Evolutionary conservation across 2,329 filamentous ascomycete species (phyloP), one percentile per base, ranked within the genome.

Genomic region (Trichophyton simii): DNA sequence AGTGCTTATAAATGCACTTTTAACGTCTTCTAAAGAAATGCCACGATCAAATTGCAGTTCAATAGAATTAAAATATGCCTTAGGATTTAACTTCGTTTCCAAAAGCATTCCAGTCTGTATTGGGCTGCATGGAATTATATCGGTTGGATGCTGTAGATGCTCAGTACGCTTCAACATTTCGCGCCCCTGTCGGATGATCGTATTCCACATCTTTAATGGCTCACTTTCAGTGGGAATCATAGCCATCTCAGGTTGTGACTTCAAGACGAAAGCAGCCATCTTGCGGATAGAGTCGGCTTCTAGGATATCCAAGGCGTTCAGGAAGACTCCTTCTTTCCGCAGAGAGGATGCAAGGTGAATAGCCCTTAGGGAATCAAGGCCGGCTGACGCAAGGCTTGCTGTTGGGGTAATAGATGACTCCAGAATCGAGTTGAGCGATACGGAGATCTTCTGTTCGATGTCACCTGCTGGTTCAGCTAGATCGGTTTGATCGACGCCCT

Each of bases 71-170:
- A 87, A 88, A 69, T 96, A 96, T 6, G 85, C 79, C 55, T 73
- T 74, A 1, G 78, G 65, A 63, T 85, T 77, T 18, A 76, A 78
- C 2, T 79, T 72, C 0, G 89, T 91, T 73, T 95, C 89, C 0
- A 83, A 79, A 15, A 96, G 78, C 89, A 96, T 95, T 1, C 89
- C 85, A 18, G 81, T 76, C 67, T 96, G 91, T 8, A 94, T 77
- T 13, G 85, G 80, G 3, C 86, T 91, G 70, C 89, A 94, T 3
- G 80, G 80, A 18, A 82, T 68, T 3, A 83, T 71, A 28, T 75
- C 73, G 18, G 76, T 69, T 20, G 72, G 58, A 41, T 64, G 63
- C 22, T 61, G 58, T 9, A 38, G 59, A 38, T 69, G 57, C 1
- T 66, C 68, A 4, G 70, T 65, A 4, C 64, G 66, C 2, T 80